Evolutionary conservation across 495 filamentous ascomycete genomes (phyloP), one percentile per base, ranked within the genome.

Genomic region (Poronia punctata): DNA sequence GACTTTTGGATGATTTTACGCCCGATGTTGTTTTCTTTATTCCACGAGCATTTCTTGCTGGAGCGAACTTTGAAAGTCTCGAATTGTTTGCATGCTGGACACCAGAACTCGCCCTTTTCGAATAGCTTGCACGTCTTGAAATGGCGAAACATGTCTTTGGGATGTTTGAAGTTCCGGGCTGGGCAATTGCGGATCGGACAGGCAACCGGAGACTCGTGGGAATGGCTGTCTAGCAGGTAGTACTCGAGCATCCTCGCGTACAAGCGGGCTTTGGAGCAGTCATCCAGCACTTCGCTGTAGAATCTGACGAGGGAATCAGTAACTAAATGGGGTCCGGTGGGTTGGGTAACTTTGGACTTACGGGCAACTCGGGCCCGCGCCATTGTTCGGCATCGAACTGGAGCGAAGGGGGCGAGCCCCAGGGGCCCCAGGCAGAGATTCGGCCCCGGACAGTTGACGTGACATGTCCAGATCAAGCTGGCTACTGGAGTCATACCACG

Each of bases 151-250:
- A 53, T 53, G 4, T 34, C 16, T 16, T 43, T 21, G 0, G 26
- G 9, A 2, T 24, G 25, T 0, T 31, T 23, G 19, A 50, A 56
- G 10, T 34, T 11, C 5, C 18, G 14, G 1, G 24, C 17, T 11
- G 2, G 16, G 42, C 52, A 55, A 15, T 38, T 41, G 28, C 14
- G 16, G 32, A 52, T 48, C 5, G 24, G 41, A 22, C 52, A 55
- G 9, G 14, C 31, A 11, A 29, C 39, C 14, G 11, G 4, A 15
- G 7, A 7, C 15, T 4, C 18, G 21, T 21, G 9, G 11, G 19
- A 19, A 3, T 40, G 18, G 4, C 37, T 18, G 0, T 49, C 26
- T 1, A 52, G 9, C n/a, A 40, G 28, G 22, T 49, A 52, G 35
- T 21, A 28, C 10, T 55, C 38, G 6, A 49, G 32, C 7, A 14